phyloP scores from a whole-genome alignment of 2,329 filamentous ascomycete species.

The Achaetomium macrosporum region DNA sequence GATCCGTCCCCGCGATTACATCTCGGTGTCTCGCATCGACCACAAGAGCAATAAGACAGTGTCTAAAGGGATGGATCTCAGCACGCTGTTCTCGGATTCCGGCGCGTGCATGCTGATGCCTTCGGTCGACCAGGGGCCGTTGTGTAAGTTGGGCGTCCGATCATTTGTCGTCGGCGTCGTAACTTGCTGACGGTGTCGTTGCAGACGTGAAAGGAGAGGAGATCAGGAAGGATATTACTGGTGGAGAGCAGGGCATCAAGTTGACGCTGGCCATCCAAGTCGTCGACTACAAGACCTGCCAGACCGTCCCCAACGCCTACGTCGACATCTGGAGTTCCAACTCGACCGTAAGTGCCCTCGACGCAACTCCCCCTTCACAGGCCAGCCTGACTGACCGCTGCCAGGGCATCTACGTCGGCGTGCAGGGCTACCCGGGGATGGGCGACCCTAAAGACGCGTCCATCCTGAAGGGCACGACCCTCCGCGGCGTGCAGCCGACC shows the following conservation, averaged over 20 bases:
- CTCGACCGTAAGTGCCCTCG: conserved; percentile 29
- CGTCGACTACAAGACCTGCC: conserved; percentile 48
- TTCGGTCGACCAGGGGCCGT: conserved; percentile 43
- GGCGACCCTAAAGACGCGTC: conserved; percentile 33
- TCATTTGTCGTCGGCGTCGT: neutral
- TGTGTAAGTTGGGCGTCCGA: conserved; percentile 29
- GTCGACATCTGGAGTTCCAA: conserved; percentile 50
- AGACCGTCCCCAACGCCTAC: conserved; percentile 42
- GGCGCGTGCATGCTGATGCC: conserved; percentile 41
- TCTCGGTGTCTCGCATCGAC: conserved; percentile 28
- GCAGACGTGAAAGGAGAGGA: conserved; percentile 45
- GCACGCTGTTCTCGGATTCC: conserved; percentile 33
- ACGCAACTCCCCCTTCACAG: neutral
- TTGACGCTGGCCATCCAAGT: conserved; percentile 48
- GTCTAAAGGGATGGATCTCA: conserved; percentile 26
- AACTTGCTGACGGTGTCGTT: neutral
- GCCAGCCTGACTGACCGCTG: neutral
- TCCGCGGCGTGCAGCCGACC: conserved; percentile 37
- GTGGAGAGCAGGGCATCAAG: conserved; percentile 42
- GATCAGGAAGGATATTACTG: conserved; percentile 42
- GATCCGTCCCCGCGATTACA: conserved; percentile 27
- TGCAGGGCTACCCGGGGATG: conserved; percentile 31
- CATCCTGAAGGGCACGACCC: conserved; percentile 38
- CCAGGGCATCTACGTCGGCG: conserved; percentile 32
- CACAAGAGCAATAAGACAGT: conserved; percentile 31